Base-by-base conservation (phyloP, 1,284 basidiomycete genomes). In the Naganishia sp. region DNA sequence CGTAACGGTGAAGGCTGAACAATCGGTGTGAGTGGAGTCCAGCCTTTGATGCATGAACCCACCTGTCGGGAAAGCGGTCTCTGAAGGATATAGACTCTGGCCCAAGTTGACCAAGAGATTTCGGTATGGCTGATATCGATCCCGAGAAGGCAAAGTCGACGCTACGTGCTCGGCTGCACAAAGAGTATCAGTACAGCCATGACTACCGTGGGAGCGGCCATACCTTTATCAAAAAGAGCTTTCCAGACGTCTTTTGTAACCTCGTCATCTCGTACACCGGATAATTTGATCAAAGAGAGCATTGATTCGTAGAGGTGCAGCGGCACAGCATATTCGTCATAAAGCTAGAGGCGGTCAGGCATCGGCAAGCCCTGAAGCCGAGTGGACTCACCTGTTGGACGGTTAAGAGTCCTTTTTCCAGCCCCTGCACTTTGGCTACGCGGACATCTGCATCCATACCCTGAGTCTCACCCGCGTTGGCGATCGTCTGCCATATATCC, bases 221-320 rank as follows among this genome's bases (percentile, higher is more conserved):
- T 75, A 88, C 92, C 86, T 71, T 88, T 86, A 55, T 89, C 86
- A 67, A 98, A 86, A 69, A 99, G 87, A 70, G 86, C 86, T 70
- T 88, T 87, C 96, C 95, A 99, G 36, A 94, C 92, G 3, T 89
- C 87, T 55, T 86, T 83, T 9, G 92, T 88, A 36, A 96, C 81
- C 61, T 84, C 85, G 67, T 90, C 87, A 73, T 99, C 92, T 18
- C 88, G 87, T 75, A 94, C 91, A 76, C 95, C 93, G 9, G 96
- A 92, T 5, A 95, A 89, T 75, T 96, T 90, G 67, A 98, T 84
- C 75, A 97, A 94, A 44, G 97, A 84, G 23, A 99, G 83, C 77
- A 95, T 92, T 75, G 92, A 86, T 56, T 88, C 85, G 13, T 90
- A 86, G 42, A 98, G 82, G 71, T 90, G 87, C 71, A 94, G 90